phyloP scores from a whole-genome alignment of 148 eudicot species.

The Selenicereus undatus region DNA sequence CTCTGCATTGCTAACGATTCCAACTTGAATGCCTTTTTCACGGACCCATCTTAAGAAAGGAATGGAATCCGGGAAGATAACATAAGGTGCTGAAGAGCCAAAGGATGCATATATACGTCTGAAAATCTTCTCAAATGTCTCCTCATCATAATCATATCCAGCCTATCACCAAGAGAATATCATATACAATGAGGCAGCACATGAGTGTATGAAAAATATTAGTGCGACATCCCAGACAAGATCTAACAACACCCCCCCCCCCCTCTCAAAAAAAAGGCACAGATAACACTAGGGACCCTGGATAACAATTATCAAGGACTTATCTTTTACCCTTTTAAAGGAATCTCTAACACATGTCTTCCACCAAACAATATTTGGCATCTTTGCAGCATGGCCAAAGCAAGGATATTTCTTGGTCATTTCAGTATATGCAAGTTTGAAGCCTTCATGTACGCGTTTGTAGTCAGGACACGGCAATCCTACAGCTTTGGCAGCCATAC shows the following conservation, averaged over 20 bases:
- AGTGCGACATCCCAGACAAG: too few relatives aligned
- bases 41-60: constrained; percentile 90
- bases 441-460: constrained; percentile 87
- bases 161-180: constrained; percentile 49
- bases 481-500: constrained; percentile 95
- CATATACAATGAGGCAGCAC: constrained; percentile 4
- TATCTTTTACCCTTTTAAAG: constrained; percentile 57
- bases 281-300: neutral
- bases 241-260: too few relatives aligned
- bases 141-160: constrained; percentile 92
- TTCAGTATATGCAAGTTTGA: constrained; percentile 75
- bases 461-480: constrained; percentile 97
- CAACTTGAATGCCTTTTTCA: constrained; percentile 60
- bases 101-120: constrained; percentile 85
- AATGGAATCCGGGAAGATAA: constrained; percentile 70
- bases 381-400: constrained; percentile 79
- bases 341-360: constrained; percentile 88
- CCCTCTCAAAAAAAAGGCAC: too few relatives aligned
- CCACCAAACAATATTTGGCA: constrained; percentile 98
- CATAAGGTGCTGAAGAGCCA: constrained; percentile 92
- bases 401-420: constrained; percentile 95
- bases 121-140: constrained; percentile 87
- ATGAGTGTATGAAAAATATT: neutral
- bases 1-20: constrained; percentile 95
- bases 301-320: neutral